Evolutionary conservation across 2,329 filamentous ascomycete species (phyloP), one percentile per base, ranked within the genome.

Genomic region (Arthrobotrys sinensis): DNA sequence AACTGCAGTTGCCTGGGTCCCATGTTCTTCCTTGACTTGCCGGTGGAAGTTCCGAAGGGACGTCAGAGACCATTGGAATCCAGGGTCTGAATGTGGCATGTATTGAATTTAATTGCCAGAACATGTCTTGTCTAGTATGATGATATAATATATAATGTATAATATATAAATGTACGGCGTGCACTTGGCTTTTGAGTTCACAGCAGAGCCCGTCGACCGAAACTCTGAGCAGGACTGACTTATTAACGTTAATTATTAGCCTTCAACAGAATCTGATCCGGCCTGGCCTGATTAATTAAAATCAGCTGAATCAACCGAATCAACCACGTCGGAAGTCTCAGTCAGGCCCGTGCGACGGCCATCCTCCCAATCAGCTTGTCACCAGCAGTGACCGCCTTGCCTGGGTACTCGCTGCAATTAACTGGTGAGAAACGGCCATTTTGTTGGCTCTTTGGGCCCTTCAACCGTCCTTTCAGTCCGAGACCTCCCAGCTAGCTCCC

Each of bases 391-490:
- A 53, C n/a, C 28, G 28, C 32, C 50, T 53, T 12, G 28, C 32
- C 50, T 53, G 14, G 14, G 19, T 52, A 52, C 21, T 7, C n/a
- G 24, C 14, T 6, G 14, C 8, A 14, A 4, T 57, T 28, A 19
- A 32, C n/a, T n/a, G 40, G 52, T n/a, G 53, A 34, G 43, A 36
- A 40, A 19, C 45, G 36, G 38, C 50, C 69, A 40, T 65, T 60
- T 65, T 60, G 55, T 60, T 60, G 55, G 19, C 24, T 38, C 38
- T 60, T 45, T 60, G 21, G 19, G n/a, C 21, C 38, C 11, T 57
- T 65, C 53, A 71, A 48, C 43, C 38, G 24, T 64, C 34, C n/a
- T 52, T 60, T 65, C 69, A 66, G 69, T 50, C 38, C 48, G 46
- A 34, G 21, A 52, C 57, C 60, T 45, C 50, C 36, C 36, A 43